These are phyloP conservation scores for Polyporus tsugae DNA, from an alignment of 1,284 basidiomycete species.

Conservation along the genomic window DNA sequence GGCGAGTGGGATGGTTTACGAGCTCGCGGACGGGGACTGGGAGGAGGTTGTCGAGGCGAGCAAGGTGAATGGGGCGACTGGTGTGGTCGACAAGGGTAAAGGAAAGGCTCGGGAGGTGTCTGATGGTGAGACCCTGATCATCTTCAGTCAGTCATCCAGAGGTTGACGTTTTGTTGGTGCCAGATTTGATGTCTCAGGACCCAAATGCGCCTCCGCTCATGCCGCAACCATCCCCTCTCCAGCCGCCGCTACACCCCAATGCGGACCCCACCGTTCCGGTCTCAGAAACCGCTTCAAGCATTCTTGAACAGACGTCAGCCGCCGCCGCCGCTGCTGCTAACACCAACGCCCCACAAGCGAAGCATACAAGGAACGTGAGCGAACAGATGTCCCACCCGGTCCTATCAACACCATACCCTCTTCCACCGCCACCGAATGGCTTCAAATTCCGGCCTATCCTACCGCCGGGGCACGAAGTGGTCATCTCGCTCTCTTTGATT, in stretches of 20 bases:
- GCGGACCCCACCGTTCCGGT: conserved; percentile 39
- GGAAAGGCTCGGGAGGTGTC: conserved; percentile 22
- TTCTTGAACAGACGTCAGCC: conserved; percentile 29
- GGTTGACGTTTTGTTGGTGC: background rate
- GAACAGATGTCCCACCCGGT: conserved; percentile 50
- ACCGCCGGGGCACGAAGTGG: conserved; percentile 65
- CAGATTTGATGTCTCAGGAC: conserved; percentile 12
- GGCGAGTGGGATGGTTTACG: conserved; percentile 74
- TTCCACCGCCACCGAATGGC: conserved; percentile 68
- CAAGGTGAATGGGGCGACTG: background rate
- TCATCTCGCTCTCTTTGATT: conserved; percentile 70
- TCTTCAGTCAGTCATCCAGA: background rate
- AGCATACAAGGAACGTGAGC: conserved; percentile 34
- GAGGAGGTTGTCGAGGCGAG: conserved; percentile 46
- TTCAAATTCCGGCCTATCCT: conserved; percentile 77
- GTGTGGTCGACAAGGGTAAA: conserved; percentile 33
- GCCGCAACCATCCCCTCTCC: conserved; percentile 42
- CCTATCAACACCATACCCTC: conserved; percentile 49
- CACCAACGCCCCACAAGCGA: conserved; percentile 19
- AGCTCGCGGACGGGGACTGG: conserved; percentile 77
- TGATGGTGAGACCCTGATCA: conserved; percentile 9
- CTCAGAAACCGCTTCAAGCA: conserved; percentile 24
- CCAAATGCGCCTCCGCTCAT: conserved; percentile 33
- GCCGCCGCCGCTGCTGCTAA: conserved; percentile 10
- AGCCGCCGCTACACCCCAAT: conserved; percentile 42